Percentiles rank a stretch among this genome's conserved stretches.
These are phyloP conservation scores for Porodaedalea pini DNA, from an alignment of 1,284 basidiomycete genomes.

Conservation along the genomic window DNA sequence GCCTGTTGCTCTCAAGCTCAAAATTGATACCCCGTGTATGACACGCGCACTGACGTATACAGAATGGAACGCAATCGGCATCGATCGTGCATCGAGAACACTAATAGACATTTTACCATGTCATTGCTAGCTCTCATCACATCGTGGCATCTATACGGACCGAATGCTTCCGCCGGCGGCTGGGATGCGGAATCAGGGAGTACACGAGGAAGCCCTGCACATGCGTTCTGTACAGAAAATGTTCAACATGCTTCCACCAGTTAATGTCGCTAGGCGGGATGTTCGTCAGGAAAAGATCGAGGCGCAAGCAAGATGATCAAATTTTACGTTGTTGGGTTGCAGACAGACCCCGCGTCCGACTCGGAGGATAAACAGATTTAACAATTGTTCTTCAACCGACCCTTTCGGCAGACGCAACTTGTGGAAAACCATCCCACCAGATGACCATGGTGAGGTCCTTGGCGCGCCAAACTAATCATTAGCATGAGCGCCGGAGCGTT, in stretches of 20 bases:
- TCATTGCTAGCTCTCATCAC: constrained; percentile 3
- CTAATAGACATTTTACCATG: constrained; percentile 19
- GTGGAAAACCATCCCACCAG: not conserved
- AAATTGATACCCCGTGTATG: not conserved
- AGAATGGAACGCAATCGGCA: not conserved
- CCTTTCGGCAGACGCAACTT: not conserved
- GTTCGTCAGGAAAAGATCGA: not conserved
- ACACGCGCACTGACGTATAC: constrained; percentile 2
- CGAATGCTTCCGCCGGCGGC: constrained; percentile 7
- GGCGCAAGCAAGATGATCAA: not conserved
- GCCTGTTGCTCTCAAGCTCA: not conserved
- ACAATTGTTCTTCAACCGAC: not conserved
- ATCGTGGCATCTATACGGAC: constrained; percentile 1
- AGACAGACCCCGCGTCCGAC: not conserved
- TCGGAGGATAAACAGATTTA: no score
- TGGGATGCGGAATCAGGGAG: not conserved
- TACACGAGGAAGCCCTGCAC: not conserved
- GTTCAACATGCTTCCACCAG: not conserved
- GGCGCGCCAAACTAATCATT: not conserved
- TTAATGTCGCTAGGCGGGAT: not conserved
- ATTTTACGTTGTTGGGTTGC: not conserved
- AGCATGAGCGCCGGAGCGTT: not conserved
- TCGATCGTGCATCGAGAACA: constrained; percentile 14
- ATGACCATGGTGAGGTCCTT: not conserved
- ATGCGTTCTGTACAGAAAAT: not conserved